Evolutionary conservation across 768 basidiomycete species (phyloP), one percentile per base, ranked within the genome.

Genomic region (Hirschioporus abietinus): DNA sequence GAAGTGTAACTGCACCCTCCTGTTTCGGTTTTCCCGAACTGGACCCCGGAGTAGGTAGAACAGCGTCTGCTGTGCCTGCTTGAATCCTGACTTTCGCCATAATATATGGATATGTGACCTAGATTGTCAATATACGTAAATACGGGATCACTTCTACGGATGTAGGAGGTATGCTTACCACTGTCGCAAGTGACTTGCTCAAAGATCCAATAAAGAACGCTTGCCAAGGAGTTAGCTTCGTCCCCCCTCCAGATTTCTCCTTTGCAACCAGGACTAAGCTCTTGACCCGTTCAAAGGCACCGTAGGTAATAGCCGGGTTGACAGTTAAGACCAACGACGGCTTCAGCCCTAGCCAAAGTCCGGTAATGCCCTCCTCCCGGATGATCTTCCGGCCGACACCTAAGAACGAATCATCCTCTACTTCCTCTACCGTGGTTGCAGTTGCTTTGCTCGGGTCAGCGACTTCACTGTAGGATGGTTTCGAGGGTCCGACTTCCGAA

Each of bases 301-400:
- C 97, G 73, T 96, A 98, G 0, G 96, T 99, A 76, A 99, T 98
- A 25, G 96, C 95, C 5, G 97, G 96, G 77, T 99, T 99, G 64
- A 95, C 88, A 35, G 96, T 99, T 35, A 99, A 84, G n/a, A 98
- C 94, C 70, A 99, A 78, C 57, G 93, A 88, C 1, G 97, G 96
- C 75, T 90, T 92, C 68, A 98, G 80, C 7, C 97, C 97, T 7
- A 95, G 82, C 97, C 97, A 99, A 1, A 99, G 80, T 9, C 93
- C 96, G 0, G 86, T 82, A 1, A 94, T 80, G 65, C 95, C 95
- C 68, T 96, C 93, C 76, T 96, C 93, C 1, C 86, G 85, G 57
- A 99, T 80, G 73, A 99, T 97, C 75, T 96, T 92, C 15, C 83
- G 82, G 8, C 89, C 93, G 9, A 97, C 91, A 34, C 81, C 83